A percentile compares a stretch with the other conserved stretches of the same genome.
phyloP scores from a whole-genome alignment of 306 rosid genomes.

The Purshia tridentata region DNA sequence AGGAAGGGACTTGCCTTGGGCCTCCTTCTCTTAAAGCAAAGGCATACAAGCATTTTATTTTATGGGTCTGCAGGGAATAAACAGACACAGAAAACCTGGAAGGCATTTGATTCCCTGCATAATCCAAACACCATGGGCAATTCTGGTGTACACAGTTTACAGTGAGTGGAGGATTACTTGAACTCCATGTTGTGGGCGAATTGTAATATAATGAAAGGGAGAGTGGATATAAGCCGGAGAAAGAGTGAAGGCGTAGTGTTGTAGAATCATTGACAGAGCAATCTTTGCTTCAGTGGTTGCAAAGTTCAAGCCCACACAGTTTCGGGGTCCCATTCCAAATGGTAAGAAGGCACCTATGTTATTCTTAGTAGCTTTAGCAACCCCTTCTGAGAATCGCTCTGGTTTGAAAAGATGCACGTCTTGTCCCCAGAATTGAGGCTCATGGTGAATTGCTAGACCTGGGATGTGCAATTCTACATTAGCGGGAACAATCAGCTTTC shows the following conservation, averaged over 20 bases:
- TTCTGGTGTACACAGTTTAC: neutral
- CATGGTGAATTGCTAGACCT: slow-evolving; percentile 22
- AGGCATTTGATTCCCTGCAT: too few relatives aligned
- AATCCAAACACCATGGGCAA: neutral
- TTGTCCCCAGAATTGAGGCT: slow-evolving; percentile 31
- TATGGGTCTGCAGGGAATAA: too few relatives aligned
- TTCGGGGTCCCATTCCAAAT: slow-evolving; percentile 30
- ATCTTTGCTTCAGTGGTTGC: slow-evolving; percentile 24
- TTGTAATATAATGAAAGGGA: slow-evolving; percentile 16
- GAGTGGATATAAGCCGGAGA: slow-evolving; percentile 23
- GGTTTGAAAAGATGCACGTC: slow-evolving; percentile 30
- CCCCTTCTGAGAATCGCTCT: slow-evolving; percentile 26
- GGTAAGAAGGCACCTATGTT: slow-evolving; percentile 25
- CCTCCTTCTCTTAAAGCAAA: too few relatives aligned
- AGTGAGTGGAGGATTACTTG: slow-evolving; percentile 18
- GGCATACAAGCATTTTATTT: too few relatives aligned
- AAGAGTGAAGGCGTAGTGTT: slow-evolving; percentile 26
- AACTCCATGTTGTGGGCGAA: slow-evolving; percentile 29
- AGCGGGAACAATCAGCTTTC: slow-evolving; percentile 17
- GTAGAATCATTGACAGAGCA: slow-evolving; percentile 30
- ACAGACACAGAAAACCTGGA: too few relatives aligned
- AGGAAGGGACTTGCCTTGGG: too few relatives aligned
- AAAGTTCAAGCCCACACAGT: slow-evolving; percentile 29
- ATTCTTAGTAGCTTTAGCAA: slow-evolving; percentile 28
- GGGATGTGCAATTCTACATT: neutral